Base-by-base conservation (phyloP, 208 protist species). In the Wallacemonas sp. region DNA sequence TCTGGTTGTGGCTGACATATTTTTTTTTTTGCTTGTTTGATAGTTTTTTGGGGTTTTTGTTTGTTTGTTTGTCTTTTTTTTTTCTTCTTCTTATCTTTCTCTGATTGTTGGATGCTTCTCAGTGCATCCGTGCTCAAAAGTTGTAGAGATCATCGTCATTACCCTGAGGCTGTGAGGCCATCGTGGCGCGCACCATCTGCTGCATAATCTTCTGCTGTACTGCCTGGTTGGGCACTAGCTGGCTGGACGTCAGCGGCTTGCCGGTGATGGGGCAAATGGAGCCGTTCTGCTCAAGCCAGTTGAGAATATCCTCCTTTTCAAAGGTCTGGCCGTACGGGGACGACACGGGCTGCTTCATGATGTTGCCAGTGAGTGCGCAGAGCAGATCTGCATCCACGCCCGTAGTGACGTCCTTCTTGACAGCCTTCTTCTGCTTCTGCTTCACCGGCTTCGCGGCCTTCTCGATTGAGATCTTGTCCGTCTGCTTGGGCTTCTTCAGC, bases 311-410 rank as follows among this genome's bases (percentile, higher is more conserved):
- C 55, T 93, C 86, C 70, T 85, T 77, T 58, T 97, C 92, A 69
- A 86, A 97, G 17, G 86, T 93, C 62, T 96, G 85, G 19, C 92
- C 92, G 75, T 95, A 90, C 9, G 92, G 92, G n/a, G 89, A 96
- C 26, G 76, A 70, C 15, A 97, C 88, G 14, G 92, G 92, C 54
- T 90, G 86, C 82, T 97, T 97, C 92, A 97, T 96, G 30, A 93
- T 77, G 51, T 88, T 76, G 30, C 88, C 86, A 5, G 88, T 96
- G 58, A 97, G 75, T 27, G 88, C 84, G 60, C 92, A 97, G 38
- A 92, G 78, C 9, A 97, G 69, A 30, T 68, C 54, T 15, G 79
- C 47, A 47, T 93, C 82, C 33, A 86, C 73, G 42, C 85, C 85
- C n/a, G 72, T 67, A 38, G 80, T 73, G 46, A 68, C 72, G 66